Evolutionary conservation across 2,329 filamentous ascomycete genomes (phyloP).

Genomic region (Blastomyces gilchristii): DNA sequence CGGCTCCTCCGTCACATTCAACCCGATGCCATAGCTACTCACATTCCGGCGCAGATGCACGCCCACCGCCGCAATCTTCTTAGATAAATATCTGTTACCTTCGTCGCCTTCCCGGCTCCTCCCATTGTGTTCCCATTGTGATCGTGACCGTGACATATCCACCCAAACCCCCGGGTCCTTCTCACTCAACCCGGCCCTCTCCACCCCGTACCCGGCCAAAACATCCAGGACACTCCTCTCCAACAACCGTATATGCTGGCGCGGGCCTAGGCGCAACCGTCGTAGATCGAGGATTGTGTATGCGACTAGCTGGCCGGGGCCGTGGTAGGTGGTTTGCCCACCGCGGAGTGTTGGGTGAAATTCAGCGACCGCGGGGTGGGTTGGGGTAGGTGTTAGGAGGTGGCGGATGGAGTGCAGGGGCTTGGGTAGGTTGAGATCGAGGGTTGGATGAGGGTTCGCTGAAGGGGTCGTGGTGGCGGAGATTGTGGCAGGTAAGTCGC

Average conservation of each 20-base stretch:
- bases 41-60: conserved; percentile 83
- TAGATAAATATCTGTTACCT: conserved; percentile 23
- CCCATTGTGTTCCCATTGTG: conserved; percentile 13
- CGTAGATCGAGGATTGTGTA: conserved; percentile 83
- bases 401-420: conserved; percentile 30
- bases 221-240: conserved; percentile 65
- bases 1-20: conserved; percentile 46
- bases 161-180: conserved; percentile 83
- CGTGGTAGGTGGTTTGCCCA: conserved; percentile 89
- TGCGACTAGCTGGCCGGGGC: conserved; percentile 83
- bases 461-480: conserved; percentile 18
- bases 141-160: conserved; percentile 16
- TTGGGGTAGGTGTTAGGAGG: conserved; percentile 19
- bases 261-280: conserved; percentile 55
- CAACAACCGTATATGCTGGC: conserved; percentile 66
- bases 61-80: conserved; percentile 82
- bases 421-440: conserved; percentile 32
- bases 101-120: conserved; percentile 13
- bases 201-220: conserved; percentile 51
- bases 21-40: conserved; percentile 70
- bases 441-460: conserved; percentile 15
- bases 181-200: conserved; percentile 44
- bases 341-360: conserved; percentile 67
- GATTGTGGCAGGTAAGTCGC: conserved; percentile 47
- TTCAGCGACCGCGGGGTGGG: conserved; percentile 40